A percentile compares a stretch with the other conserved stretches of the same genome.
Evolutionary conservation across 768 basidiomycete species (phyloP).

Genomic region (Lentinula edodes): DNA sequence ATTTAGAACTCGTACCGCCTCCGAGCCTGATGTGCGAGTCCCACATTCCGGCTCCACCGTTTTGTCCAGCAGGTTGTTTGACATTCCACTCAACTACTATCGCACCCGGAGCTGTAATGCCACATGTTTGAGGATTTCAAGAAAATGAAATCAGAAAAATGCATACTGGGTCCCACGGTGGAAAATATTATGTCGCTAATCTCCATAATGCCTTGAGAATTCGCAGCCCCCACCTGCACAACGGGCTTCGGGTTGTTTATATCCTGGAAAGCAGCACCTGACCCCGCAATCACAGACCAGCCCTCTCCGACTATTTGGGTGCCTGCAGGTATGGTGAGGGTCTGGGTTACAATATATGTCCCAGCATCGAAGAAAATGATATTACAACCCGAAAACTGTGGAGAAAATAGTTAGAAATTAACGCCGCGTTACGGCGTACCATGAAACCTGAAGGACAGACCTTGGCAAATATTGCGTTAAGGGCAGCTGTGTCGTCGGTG

Average conservation of each 20-base stretch:
- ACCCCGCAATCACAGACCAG: slow-evolving; percentile 52
- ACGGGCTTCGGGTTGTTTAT: slow-evolving; percentile 38
- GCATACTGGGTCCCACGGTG: slow-evolving; percentile 45
- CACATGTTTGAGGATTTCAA: not conserved
- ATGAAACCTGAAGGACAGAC: slow-evolving; percentile 14
- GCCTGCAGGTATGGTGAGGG: slow-evolving; percentile 52
- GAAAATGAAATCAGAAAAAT: not conserved
- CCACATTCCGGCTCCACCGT: slow-evolving; percentile 52
- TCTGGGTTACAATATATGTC: slow-evolving; percentile 49
- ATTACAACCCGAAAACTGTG: slow-evolving; percentile 64
- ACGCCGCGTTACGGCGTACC: no score
- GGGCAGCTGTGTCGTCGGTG: slow-evolving; percentile 70
- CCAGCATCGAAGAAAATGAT: slow-evolving; percentile 81
- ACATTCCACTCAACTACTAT: slow-evolving; percentile 57
- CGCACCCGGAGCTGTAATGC: slow-evolving; percentile 30
- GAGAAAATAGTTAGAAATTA: not conserved
- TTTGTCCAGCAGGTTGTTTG: slow-evolving; percentile 37
- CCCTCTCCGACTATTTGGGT: slow-evolving; percentile 57
- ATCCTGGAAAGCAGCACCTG: slow-evolving; percentile 41
- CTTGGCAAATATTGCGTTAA: slow-evolving; percentile 56
- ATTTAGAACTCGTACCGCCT: slow-evolving; percentile 22
- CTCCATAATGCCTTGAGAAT: slow-evolving; percentile 48
- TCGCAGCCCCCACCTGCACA: slow-evolving; percentile 46
- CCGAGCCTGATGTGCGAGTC: slow-evolving; percentile 51
- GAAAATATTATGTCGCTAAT: slow-evolving; percentile 62